phyloP scores from a whole-genome alignment of 2,329 filamentous ascomycete genomes.

The Domatiomyces catenatus region DNA sequence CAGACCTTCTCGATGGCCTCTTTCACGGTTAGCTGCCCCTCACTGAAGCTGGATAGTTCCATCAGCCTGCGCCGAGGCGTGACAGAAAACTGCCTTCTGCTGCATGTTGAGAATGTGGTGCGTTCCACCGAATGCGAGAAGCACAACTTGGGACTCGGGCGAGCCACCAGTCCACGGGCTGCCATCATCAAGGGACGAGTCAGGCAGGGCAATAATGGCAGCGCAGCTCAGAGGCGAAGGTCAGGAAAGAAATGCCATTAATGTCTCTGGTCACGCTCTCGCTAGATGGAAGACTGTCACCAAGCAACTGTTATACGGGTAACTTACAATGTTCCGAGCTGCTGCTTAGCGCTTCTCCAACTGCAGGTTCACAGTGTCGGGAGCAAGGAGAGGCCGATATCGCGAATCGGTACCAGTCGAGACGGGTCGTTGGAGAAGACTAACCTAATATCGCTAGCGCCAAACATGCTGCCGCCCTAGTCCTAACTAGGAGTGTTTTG shows the following conservation, averaged over 20 bases:
- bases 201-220: not conserved
- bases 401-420: conserved; percentile 3
- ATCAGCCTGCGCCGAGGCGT: conserved; percentile 34
- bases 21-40: conserved; percentile 56
- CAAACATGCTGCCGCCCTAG: not conserved
- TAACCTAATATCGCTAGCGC: not conserved
- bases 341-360: conserved; percentile 1
- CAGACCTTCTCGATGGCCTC: conserved; percentile 56
- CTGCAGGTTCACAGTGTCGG: conserved; percentile 1
- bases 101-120: not conserved
- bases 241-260: not conserved
- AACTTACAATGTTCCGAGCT: conserved; percentile 8
- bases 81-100: conserved; percentile 7
- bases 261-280: not conserved
- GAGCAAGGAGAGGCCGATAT: conserved; percentile 6
- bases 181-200: not conserved
- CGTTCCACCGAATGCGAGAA: not conserved
- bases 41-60: conserved; percentile 57
- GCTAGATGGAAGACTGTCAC: not conserved
- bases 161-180: not conserved
- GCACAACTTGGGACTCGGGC: conserved; percentile 8
- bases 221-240: conserved; percentile 3
- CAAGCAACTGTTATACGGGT: too few species aligned
- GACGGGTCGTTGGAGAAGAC: not conserved
- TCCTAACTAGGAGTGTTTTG: conserved; percentile 1